Base-by-base conservation (phyloP, 257 asterid species). In the Perilla frutescens region DNA sequence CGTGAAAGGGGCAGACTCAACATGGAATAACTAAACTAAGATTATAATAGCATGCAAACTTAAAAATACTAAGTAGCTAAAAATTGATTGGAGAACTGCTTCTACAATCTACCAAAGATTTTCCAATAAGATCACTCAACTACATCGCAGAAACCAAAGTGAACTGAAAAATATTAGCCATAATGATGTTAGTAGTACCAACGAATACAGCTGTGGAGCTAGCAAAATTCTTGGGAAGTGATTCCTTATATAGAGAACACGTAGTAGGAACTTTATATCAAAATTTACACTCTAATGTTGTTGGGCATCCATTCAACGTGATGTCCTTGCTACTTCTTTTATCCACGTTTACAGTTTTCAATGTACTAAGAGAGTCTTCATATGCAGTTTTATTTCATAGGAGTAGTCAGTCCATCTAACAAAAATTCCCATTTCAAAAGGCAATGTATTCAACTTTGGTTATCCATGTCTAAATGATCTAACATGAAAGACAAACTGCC, bases 101-200 rank as follows among this genome's bases (percentile, higher is more conserved):
- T 77, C 29, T 5, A 8, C 7, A 3, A 63, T 66, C 49, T 13
- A 61, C 39, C 54, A 58, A 49, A 34, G 65, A 77, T 10, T 40
- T 70, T 39, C 64, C 40, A 15, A 32, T 34, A 34, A 34, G 37
- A 34, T 34, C 37, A 31, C 57, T 48, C 56, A 31, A 53, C 37
- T 14, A 73, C 29, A 43, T 5, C 49, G 69, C 55, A 64, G 2
- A 54, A 44, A 34, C 26, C 7, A 62, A 67, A 37, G 44, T 47
- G 9, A 8, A 34, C 34, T 4, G 9, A 12, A 4, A 36, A 43
- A 4, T 59, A 58, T 9, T 47, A 9, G 51, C 37, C 37, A 34
- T 34, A 34, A 34, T 34, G 37, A 4, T 34, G 37, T 34, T 34
- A 34, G 37, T 34, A 34, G 37, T 34, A 34, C 37, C 4, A 4